phyloP scores from a whole-genome alignment of 1,139 yeast species.

The Groenewaldozyma auringiensis region DNA sequence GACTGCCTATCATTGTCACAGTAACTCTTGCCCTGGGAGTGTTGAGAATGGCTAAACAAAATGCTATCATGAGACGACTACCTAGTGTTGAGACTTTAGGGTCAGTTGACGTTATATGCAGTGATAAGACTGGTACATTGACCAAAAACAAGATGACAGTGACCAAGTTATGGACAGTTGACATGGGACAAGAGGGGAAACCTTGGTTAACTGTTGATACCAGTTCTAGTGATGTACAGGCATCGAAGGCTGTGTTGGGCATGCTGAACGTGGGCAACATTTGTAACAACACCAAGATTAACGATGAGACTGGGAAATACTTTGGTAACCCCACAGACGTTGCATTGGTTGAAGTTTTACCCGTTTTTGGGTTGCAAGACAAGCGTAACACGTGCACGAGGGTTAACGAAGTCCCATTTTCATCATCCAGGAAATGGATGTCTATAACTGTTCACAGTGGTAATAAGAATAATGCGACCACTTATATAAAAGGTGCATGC shows the following conservation, averaged over 20 bases:
- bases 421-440: constrained; percentile 81
- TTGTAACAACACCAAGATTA: constrained; percentile 65
- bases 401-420: constrained; percentile 71
- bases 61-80: constrained; percentile 85
- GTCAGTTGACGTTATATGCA: constrained; percentile 88
- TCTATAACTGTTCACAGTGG: constrained; percentile 65
- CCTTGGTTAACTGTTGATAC: constrained; percentile 19
- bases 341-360: constrained; percentile 70
- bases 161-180: constrained; percentile 75
- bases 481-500: constrained; percentile 82
- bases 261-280: constrained; percentile 63
- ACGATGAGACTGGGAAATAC: constrained; percentile 59
- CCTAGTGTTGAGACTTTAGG: constrained; percentile 96
- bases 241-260: constrained; percentile 18
- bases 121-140: constrained; percentile 92
- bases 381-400: constrained; percentile 52
- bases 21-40: constrained; percentile 95
- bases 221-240: constrained; percentile 7
- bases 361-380: constrained; percentile 66
- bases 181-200: constrained; percentile 38
- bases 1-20: constrained; percentile 92
- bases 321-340: constrained; percentile 94
- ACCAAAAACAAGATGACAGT: constrained; percentile 94
- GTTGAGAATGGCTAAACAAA: constrained; percentile 85
- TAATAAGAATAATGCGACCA: constrained; percentile 46